These are phyloP conservation scores for Cladophialophora yegresii DNA, from an alignment of 2,329 filamentous ascomycete species.

Conservation along the genomic window DNA sequence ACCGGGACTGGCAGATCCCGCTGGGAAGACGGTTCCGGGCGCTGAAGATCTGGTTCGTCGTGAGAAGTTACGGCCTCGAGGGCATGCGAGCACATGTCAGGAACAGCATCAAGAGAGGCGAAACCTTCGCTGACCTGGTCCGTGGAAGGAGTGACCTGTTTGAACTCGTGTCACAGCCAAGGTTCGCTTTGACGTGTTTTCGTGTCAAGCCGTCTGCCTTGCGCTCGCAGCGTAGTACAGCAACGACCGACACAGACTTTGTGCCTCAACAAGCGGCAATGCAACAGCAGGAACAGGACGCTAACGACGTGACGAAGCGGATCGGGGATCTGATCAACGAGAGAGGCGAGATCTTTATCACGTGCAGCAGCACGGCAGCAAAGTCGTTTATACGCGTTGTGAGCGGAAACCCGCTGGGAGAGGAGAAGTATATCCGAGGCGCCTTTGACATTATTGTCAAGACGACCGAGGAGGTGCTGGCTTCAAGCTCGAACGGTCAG, in stretches of 20 bases:
- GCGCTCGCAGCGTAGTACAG: background rate
- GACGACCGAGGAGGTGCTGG: slow-evolving; percentile 60
- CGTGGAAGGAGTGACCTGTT: slow-evolving; percentile 67
- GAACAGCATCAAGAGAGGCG: slow-evolving; percentile 67
- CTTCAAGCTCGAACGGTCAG: background rate
- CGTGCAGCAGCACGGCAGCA: slow-evolving; percentile 71
- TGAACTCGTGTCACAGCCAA: slow-evolving; percentile 69
- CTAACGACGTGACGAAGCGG: slow-evolving; percentile 69
- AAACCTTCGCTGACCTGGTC: slow-evolving; percentile 67
- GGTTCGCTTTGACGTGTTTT: slow-evolving; percentile 78
- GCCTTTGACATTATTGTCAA: slow-evolving; percentile 74
- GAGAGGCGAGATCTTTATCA: slow-evolving; percentile 78
- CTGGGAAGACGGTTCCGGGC: slow-evolving; percentile 84
- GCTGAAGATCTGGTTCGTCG: slow-evolving; percentile 93
- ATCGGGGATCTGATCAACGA: slow-evolving; percentile 75
- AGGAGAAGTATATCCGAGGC: slow-evolving; percentile 70
- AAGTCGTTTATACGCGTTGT: slow-evolving; percentile 80
- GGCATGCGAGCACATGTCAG: slow-evolving; percentile 75
- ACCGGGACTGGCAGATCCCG: slow-evolving; percentile 96
- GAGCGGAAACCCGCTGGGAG: slow-evolving; percentile 67
- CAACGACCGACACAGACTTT: slow-evolving; percentile 40
- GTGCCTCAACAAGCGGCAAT: slow-evolving; percentile 39
- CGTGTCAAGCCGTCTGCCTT: slow-evolving; percentile 55
- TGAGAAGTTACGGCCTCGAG: slow-evolving; percentile 75
- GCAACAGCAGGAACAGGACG: slow-evolving; percentile 53